Evolutionary conservation across 305 asterid genomes (phyloP).

Genomic region (Fraxinus xanthoxyloides): DNA sequence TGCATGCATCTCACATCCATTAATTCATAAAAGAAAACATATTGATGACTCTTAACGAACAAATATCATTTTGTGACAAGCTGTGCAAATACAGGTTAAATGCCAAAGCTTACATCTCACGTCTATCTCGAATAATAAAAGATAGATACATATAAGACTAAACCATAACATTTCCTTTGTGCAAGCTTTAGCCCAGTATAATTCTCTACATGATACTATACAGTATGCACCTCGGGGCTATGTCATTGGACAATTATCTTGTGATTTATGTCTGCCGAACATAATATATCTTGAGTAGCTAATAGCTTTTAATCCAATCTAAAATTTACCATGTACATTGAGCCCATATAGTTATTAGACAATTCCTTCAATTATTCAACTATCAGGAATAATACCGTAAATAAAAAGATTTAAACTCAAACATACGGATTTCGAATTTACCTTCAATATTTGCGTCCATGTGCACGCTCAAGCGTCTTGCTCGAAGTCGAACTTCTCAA

Average conservation of each 20-base stretch:
- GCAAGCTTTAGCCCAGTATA: not conserved
- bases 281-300: not conserved
- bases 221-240: not conserved
- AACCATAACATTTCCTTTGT: not conserved
- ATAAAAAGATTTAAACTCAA: not conserved
- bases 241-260: not conserved
- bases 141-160: not conserved
- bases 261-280: not conserved
- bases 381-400: not conserved
- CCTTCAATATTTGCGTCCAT: too few species aligned
- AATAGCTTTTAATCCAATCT: not conserved
- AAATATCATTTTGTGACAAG: not conserved
- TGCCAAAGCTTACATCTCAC: not conserved
- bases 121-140: not conserved
- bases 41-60: not conserved
- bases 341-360: not conserved
- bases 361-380: not conserved
- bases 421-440: too few species aligned
- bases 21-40: not conserved
- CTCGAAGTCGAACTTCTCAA: too few species aligned
- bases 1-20: not conserved
- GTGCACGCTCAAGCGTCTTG: too few species aligned
- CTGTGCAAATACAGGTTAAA: not conserved
- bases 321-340: not conserved
- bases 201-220: not conserved